Base-by-base conservation (phyloP, 2,329 filamentous ascomycete species). In the Trichophaea hybrida region DNA sequence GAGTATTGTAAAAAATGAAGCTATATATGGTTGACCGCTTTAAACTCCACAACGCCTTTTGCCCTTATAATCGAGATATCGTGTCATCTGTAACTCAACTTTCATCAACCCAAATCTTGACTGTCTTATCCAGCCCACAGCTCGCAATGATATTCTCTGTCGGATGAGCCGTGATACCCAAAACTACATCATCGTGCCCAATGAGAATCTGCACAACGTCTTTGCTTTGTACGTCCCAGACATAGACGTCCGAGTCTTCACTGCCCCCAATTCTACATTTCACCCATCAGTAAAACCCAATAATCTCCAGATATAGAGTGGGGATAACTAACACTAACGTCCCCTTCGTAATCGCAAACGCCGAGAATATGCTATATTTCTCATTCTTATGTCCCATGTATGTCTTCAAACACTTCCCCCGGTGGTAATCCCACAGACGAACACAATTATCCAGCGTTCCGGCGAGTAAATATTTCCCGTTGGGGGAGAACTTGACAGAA, bases 141-240 rank as follows among this genome's bases (percentile, higher is more conserved):
- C 81, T 85, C 4, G 78, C 82, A 46, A 86, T 74, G 17, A 78
- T 73, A 40, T 73, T 74, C 55, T 75, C 75, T 7, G 73, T 74
- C 32, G 75, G 75, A 68, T 79, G 80, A 5, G 82, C 78, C 64
- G 83, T 77, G 8, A 84, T 80, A 0, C 77, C 75, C 38, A 84
- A 70, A 5, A 85, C 78, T 2, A 78, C 75, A 46, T 80, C 81
- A 1, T 78, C 75, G 62, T 82, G 80, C 1, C 76, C 76, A 32
- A 77, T 73, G 7, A 82, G 69, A 17, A 75, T 74, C 75, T 96
- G 90, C 17, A 96, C 74, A 1, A 94, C 75, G 58, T 85, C 82
- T 72, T 97, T 98, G 69, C 77, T 87, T 62, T 80, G 83, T 12
- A 96, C 88, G 68, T 97, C 89, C 93, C 93, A 98, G 57, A 94